Conservation (phyloP, 164 flowering plant genomes). For the Sextonia rubra region DNA sequence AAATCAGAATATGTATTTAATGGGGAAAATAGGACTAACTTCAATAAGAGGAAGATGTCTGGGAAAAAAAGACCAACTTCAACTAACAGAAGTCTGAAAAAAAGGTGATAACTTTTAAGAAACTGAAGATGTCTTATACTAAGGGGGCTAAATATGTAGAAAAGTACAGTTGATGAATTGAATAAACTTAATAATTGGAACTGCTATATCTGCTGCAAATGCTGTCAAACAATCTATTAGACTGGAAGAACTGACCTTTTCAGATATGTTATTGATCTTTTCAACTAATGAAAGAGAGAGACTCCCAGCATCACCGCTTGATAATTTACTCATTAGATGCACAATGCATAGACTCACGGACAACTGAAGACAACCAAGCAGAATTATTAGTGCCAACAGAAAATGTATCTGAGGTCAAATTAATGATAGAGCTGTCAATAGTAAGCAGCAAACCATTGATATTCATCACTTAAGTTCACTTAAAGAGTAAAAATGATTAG, state of each 20-base stretch:
- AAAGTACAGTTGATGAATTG: no score
- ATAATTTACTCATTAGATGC: constrained; percentile 54
- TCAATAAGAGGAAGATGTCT: not conserved
- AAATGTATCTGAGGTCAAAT: not conserved
- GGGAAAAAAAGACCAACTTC: not conserved
- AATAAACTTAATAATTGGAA: no score
- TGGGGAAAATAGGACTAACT: not conserved
- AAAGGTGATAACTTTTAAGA: not conserved
- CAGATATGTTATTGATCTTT: constrained; percentile 34
- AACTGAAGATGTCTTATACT: no score
- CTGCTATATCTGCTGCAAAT: not conserved
- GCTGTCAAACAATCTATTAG: not conserved
- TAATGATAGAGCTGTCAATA: no score
- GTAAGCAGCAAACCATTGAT: not conserved
- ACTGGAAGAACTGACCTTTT: constrained; percentile 42
- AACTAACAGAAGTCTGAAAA: not conserved
- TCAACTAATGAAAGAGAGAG: constrained; percentile 63
- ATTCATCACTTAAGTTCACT: not conserved
- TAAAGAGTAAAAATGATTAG: not conserved
- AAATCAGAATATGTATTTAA: no score
- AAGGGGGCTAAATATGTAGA: no score
- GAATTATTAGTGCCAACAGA: not conserved
- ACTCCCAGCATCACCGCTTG: constrained; percentile 52
- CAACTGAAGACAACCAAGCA: constrained; percentile 38
- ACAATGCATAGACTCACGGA: constrained; percentile 52